Evolutionary conservation across 2,329 filamentous ascomycete genomes (phyloP).

Genomic region (Thelonectria blattea): DNA sequence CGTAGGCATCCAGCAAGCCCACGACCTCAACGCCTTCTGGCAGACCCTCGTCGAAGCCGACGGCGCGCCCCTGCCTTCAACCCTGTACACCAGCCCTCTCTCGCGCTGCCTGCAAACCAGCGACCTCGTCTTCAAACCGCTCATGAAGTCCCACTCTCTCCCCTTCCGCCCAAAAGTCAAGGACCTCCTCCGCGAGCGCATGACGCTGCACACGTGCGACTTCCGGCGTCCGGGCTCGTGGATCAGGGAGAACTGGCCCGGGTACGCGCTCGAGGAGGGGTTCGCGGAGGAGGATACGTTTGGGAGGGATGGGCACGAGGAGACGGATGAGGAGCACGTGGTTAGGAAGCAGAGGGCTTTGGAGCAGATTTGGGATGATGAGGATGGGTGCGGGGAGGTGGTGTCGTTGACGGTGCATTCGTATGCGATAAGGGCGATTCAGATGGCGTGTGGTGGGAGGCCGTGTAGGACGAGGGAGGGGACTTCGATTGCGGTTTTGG

Average conservation of each 20-base stretch:
- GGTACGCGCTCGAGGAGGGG: constrained; percentile 57
- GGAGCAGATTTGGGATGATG: constrained; percentile 53
- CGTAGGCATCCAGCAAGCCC: constrained; percentile 59
- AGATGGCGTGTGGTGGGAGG: constrained; percentile 49
- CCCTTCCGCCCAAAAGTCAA: constrained; percentile 60
- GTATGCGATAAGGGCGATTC: constrained; percentile 52
- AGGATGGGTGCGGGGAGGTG: constrained; percentile 42
- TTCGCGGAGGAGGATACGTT: constrained; percentile 62
- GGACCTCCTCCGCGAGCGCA: constrained; percentile 63
- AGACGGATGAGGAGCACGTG: constrained; percentile 56
- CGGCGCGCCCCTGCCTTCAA: constrained; percentile 58
- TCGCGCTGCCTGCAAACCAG: constrained; percentile 65
- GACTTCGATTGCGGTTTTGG: constrained; percentile 60
- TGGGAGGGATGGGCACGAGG: constrained; percentile 54
- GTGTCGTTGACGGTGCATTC: constrained; percentile 60
- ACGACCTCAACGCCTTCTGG: constrained; percentile 59
- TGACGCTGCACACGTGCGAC: constrained; percentile 68
- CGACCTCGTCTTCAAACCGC: constrained; percentile 53
- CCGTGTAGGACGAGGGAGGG: constrained; percentile 56
- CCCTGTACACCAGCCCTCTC: constrained; percentile 64
- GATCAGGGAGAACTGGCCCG: constrained; percentile 57
- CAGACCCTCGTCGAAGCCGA: constrained; percentile 48
- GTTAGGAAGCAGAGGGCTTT: constrained; percentile 50
- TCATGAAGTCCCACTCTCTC: constrained; percentile 44
- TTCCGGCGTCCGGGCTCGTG: constrained; percentile 54